These are phyloP conservation scores for Vanrija sp. DNA, from an alignment of 1,284 basidiomycete species.

Conservation along the genomic window DNA sequence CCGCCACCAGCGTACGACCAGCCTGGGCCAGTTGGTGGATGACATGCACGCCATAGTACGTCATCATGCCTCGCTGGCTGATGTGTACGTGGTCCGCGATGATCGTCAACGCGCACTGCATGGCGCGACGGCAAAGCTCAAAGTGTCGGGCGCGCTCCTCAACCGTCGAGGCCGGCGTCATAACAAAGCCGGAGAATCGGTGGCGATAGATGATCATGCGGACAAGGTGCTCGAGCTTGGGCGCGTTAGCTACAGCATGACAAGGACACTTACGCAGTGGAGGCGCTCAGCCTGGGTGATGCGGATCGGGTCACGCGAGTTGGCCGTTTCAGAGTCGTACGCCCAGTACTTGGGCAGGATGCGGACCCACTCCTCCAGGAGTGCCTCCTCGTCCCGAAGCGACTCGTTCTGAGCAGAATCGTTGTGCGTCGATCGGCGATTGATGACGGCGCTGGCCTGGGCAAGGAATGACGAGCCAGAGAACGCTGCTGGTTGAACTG, in stretches of 20 bases:
- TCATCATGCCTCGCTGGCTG: conserved; percentile 74
- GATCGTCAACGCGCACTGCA: conserved; percentile 60
- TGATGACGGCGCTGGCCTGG: conserved; percentile 46
- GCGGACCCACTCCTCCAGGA: conserved; percentile 71
- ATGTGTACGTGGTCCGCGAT: conserved; percentile 76
- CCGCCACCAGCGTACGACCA: conserved; percentile 78
- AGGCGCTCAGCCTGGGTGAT: conserved; percentile 80
- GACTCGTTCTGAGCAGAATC: conserved; percentile 53
- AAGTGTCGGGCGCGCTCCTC: conserved; percentile 47
- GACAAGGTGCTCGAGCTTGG: conserved; percentile 67
- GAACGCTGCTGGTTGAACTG: conserved; percentile 48
- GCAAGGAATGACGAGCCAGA: conserved; percentile 49
- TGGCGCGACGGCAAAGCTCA: conserved; percentile 53
- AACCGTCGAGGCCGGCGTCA: conserved; percentile 43
- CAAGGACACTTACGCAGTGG: conserved; percentile 55
- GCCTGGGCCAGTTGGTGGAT: conserved; percentile 89
- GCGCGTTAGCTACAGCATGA: background rate
- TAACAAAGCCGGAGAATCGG: conserved; percentile 50
- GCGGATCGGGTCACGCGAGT: conserved; percentile 77
- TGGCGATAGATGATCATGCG: conserved; percentile 58
- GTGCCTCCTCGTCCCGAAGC: conserved; percentile 68
- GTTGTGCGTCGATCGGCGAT: conserved; percentile 30
- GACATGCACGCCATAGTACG: conserved; percentile 87
- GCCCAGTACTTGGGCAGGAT: conserved; percentile 71
- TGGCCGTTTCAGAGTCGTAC: conserved; percentile 71